Base-by-base conservation (phyloP, 129 eudicot genomes). In the Escallonia rubra region DNA sequence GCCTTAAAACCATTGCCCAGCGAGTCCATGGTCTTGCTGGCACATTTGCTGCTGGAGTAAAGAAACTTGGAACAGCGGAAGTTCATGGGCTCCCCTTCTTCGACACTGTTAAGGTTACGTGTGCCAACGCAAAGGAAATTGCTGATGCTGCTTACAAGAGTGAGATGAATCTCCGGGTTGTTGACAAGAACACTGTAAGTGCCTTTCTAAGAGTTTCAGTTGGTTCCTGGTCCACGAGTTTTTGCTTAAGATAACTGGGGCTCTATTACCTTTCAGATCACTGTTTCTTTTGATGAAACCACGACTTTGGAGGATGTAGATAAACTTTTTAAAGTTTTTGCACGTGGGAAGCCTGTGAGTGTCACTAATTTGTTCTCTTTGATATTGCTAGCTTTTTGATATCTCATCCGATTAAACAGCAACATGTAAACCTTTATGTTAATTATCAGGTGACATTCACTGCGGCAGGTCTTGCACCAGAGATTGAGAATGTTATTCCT, bases 231-330 rank as follows among this genome's bases (percentile, higher is more conserved):
- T 43, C 47, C 8, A 66, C 10, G 6, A 52, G 14, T 74, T 9
- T 7, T 6, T 59, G 49, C 43, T 51, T 57, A 64, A 67, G 64
- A 9, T 66, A 51, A 66, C 38, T 9, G 23, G 9, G 3, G 34
- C 41, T 42, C 42, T 42, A 15, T 75, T 81, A 51, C 42, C 58
- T 82, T 67, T 74, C 83, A 91, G 98, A 69, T 91, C 60, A 91
- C 98, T 16, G 91, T 82, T 70, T 70, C 98, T 59, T 91, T 91
- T 75, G 98, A 91, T 76, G 98, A 91, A 78, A 91, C 98, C 64
- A 88, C 98, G 45, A 79, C 95, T 65, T 78, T 91, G 43, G 98
- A 88, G 65, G 96, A 91, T 72, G 98, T 91, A 54, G 98, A 91
- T 75, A 83, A 85, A 68, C 80, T 91, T 65, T 91, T 91, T 69